phyloP scores from a whole-genome alignment of 2,329 filamentous ascomycete species.

The Ploettnerulaceae sp. region DNA sequence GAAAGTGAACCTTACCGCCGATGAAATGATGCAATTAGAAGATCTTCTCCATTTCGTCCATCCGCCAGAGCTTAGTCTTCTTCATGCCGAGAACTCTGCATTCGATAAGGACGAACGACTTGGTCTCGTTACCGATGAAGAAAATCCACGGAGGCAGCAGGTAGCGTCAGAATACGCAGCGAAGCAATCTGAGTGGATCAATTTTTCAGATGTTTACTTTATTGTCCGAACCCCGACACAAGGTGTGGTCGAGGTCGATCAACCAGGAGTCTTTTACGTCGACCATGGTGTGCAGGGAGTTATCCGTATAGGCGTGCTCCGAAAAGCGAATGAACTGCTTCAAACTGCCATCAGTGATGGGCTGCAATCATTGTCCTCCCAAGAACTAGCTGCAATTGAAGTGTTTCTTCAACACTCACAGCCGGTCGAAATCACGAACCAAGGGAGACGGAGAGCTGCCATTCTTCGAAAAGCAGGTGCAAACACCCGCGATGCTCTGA shows the following conservation, averaged over 20 bases:
- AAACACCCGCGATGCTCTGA: neutral
- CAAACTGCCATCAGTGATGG: neutral
- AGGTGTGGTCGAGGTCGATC: neutral
- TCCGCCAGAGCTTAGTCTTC: neutral
- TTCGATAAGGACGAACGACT: neutral
- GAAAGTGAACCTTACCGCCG: neutral
- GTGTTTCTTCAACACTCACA: neutral
- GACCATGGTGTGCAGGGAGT: slow-evolving; percentile 8
- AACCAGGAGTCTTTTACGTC: slow-evolving; percentile 15
- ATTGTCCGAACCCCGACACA: neutral
- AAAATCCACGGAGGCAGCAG: neutral
- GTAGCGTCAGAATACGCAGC: neutral
- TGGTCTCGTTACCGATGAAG: neutral
- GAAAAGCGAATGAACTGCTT: slow-evolving; percentile 5
- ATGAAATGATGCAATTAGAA: slow-evolving; percentile 1
- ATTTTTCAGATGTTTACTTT: slow-evolving; percentile 10
- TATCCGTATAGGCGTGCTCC: neutral
- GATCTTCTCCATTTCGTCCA: slow-evolving; percentile 7
- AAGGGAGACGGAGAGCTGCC: neutral
- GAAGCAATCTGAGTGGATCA: neutral
- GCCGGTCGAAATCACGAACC: neutral
- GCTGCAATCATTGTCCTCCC: neutral
- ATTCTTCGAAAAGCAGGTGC: neutral
- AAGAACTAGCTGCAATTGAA: neutral
- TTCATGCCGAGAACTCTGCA: neutral